Percentiles rank a stretch among this genome's conserved stretches.
Evolutionary conservation across 176 grass and related monocot genomes (phyloP).

Genomic region (Cenchrus fungigraminus): DNA sequence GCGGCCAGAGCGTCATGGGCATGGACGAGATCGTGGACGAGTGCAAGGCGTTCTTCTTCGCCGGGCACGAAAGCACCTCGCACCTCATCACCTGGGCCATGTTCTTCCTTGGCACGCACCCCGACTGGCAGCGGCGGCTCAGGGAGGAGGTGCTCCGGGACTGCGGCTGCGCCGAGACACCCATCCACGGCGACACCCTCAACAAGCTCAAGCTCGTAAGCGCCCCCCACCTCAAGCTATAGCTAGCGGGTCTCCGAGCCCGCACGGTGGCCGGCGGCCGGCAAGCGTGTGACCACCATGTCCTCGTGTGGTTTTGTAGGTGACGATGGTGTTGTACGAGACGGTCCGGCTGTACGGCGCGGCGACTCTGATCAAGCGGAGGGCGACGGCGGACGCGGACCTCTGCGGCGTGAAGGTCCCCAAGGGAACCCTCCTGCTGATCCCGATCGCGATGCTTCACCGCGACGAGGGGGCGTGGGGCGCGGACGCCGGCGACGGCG

Average conservation of each 20-base stretch:
- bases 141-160: constrained; percentile 57
- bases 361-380: background rate
- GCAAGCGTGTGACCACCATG: background rate
- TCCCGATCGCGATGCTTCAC: constrained; percentile 51
- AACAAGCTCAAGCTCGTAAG: constrained; percentile 58
- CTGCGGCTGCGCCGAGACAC: constrained; percentile 25
- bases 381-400: constrained; percentile 20
- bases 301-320: constrained; percentile 15
- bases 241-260: too few species aligned
- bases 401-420: constrained; percentile 44
- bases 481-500: constrained; percentile 41
- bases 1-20: background rate
- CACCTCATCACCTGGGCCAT: constrained; percentile 57
- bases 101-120: constrained; percentile 61
- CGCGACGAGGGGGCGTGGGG: constrained; percentile 59
- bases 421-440: constrained; percentile 20
- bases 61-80: constrained; percentile 49
- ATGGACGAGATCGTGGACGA: constrained; percentile 62
- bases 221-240: background rate
- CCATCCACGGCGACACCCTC: constrained; percentile 37
- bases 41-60: constrained; percentile 71
- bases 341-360: constrained; percentile 55
- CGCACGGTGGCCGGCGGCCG: background rate
- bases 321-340: constrained; percentile 63
- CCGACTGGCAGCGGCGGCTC: constrained; percentile 54